Base-by-base conservation (phyloP, 176 grass and related monocot genomes). In the Ampelocalamus luodianensis region DNA sequence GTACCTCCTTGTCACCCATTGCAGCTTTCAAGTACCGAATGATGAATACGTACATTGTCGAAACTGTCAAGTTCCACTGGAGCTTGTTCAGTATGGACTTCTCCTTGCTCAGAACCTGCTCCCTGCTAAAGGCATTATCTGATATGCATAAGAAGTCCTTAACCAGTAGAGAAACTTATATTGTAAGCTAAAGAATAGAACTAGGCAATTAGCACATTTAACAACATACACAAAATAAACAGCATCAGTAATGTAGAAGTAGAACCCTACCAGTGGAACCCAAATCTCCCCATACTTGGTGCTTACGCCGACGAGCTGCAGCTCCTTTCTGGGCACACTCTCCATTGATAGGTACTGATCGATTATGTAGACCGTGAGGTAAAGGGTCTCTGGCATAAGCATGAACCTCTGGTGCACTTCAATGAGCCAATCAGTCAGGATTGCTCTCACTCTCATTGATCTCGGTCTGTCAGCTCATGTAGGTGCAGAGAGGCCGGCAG, bases 221-320 rank as follows among this genome's bases (percentile, higher is more conserved):
- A 80, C 85, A 39, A 81, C 80, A 44, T 77, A 88, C 16, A 55
- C 56, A 70, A 71, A 44, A 58, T 53, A 20, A 49, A 68, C 16
- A 80, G 23, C 37, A 85, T 23, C 23, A 36, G 8, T 48, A 48
- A 6, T 49, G n/a, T 46, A 18, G 14, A 51, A 74, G 26, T 76
- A 65, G 12, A 83, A 82, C 14, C 76, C 50, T 71, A 98, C 96
- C 64, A 87, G n/a, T 78, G 96, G 93, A 79, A 89, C 85, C 85
- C 85, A 92, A 34, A 89, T 90, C 73, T 98, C 96, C 64, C 93
- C 96, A 29, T 98, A 98, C 68, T 98, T 95, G 83, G 93, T 87
- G 76, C 78, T 90, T 55, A 98, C 8, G 12, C 93, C 96, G 3
- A 98, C 78, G 8, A 98, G 85, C 88, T 95, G 93, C 27, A 98